Conservation (phyloP, 177 flowering plant species). For the Vitis hybrid region DNA sequence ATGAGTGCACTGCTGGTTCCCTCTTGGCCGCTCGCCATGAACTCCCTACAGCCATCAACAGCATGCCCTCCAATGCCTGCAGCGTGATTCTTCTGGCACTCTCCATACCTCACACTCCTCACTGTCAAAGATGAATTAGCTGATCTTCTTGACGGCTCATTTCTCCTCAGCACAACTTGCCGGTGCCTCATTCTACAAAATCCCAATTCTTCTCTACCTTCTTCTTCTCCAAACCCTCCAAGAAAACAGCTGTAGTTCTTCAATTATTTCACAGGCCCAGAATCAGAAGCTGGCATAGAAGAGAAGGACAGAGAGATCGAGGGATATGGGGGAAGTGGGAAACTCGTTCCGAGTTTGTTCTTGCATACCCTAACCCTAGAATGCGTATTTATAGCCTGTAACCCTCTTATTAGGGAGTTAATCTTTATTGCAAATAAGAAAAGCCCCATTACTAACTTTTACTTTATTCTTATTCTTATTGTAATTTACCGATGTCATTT, state of each 20-base stretch:
- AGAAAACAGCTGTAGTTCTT: constrained; percentile 2
- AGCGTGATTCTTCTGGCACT: constrained; percentile 85
- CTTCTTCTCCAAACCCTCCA: constrained; percentile 14
- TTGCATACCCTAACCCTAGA: constrained; percentile 44
- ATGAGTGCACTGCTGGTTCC: constrained; percentile 51
- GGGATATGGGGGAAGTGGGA: background rate
- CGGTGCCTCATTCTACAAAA: constrained; percentile 49
- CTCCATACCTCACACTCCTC: constrained; percentile 60
- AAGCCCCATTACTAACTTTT: background rate
- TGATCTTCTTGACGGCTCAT: constrained; percentile 28
- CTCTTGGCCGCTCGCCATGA: constrained; percentile 75
- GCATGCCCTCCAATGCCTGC: constrained; percentile 72
- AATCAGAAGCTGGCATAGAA: constrained; percentile 5
- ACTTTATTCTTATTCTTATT: background rate
- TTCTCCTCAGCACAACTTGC: constrained; percentile 42
- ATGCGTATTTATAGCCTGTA: constrained; percentile 31
- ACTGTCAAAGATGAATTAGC: constrained; percentile 27
- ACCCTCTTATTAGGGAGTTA: background rate
- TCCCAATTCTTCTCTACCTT: background rate
- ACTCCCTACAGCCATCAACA: constrained; percentile 83
- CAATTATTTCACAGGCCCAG: background rate
- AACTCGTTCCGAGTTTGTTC: constrained; percentile 2
- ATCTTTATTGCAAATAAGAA: background rate
- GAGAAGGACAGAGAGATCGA: constrained; percentile 11
- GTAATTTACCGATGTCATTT: too few relatives aligned